A percentile compares a stretch with the other conserved stretches of the same genome.
Conservation (phyloP, 2,329 filamentous ascomycete genomes). For the Cladosporium velox region DNA sequence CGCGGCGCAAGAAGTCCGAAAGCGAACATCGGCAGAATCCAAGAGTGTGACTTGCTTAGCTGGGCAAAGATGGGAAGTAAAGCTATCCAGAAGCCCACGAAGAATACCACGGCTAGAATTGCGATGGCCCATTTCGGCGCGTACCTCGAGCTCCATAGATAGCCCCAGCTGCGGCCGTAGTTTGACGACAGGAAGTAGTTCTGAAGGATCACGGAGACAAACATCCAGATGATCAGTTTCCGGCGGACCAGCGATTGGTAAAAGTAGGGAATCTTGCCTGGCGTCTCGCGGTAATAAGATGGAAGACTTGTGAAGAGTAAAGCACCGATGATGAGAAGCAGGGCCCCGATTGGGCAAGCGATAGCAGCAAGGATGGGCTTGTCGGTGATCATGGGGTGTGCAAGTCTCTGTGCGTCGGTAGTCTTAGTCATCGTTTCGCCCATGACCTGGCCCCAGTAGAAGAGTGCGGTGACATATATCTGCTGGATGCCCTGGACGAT, state of each 20-base stretch:
- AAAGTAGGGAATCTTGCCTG: conserved; percentile 64
- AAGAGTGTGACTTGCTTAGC: conserved; percentile 60
- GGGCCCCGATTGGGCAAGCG: conserved; percentile 56
- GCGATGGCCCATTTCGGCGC: conserved; percentile 58
- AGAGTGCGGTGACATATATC: conserved; percentile 64
- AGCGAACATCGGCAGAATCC: conserved; percentile 66
- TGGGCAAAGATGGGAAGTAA: conserved; percentile 54
- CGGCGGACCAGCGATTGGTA: conserved; percentile 61
- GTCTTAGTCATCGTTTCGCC: conserved; percentile 41
- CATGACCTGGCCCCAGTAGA: conserved; percentile 64
- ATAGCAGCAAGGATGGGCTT: conserved; percentile 44
- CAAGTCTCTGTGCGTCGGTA: conserved; percentile 29
- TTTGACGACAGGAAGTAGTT: conserved; percentile 67
- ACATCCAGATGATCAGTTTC: conserved; percentile 67
- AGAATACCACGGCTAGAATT: conserved; percentile 57
- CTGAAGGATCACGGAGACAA: conserved; percentile 62
- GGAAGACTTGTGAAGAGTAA: conserved; percentile 62
- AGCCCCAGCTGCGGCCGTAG: conserved; percentile 67
- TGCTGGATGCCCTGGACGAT: conserved; percentile 66
- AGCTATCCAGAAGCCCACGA: conserved; percentile 55
- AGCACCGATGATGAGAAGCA: conserved; percentile 57
- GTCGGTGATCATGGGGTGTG: background rate
- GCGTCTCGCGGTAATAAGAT: conserved; percentile 40
- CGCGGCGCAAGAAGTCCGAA: conserved; percentile 64
- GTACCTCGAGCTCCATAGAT: conserved; percentile 58